A percentile compares a stretch with the other conserved stretches of the same genome.
phyloP scores from a whole-genome alignment of 768 basidiomycete genomes.

The Russula ochroleuca region DNA sequence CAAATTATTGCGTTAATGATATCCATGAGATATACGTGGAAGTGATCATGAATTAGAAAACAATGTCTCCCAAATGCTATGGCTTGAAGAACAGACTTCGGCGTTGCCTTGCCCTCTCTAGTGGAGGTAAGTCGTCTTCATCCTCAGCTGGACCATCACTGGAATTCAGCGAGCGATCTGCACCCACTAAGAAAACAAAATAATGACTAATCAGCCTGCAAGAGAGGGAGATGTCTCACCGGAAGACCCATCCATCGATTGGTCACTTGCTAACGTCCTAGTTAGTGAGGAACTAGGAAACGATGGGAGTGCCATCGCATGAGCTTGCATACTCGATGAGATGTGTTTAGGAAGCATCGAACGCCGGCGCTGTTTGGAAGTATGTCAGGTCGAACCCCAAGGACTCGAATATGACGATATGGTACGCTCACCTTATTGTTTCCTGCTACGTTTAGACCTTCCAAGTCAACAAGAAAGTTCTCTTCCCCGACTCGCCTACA shows the following conservation, averaged over 20 bases:
- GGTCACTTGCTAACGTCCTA: constrained; percentile 19
- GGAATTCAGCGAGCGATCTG: constrained; percentile 19
- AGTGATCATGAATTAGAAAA: constrained; percentile 4
- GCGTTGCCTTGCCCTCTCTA: constrained; percentile 62
- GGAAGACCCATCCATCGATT: constrained; percentile 25
- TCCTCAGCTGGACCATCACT: constrained; percentile 34
- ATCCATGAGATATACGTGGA: constrained; percentile 11
- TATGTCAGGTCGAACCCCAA: constrained; percentile 6
- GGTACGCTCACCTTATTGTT: constrained; percentile 51
- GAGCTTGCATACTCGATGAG: constrained; percentile 7
- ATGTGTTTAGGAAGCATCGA: constrained; percentile 68
- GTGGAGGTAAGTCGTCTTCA: constrained; percentile 58
- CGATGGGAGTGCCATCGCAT: constrained; percentile 6
- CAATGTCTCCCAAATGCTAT: not conserved
- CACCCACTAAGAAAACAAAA: constrained; percentile 3
- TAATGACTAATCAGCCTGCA: not conserved
- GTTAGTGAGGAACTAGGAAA: constrained; percentile 10
- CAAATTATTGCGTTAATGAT: constrained; percentile 6
- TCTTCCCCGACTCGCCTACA: constrained; percentile 58
- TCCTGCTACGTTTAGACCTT: constrained; percentile 51
- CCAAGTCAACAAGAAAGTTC: constrained; percentile 61
- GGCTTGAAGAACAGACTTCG: constrained; percentile 35
- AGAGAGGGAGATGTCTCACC: constrained; percentile 2
- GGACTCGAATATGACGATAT: not conserved
- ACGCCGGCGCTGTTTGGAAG: constrained; percentile 53